Base-by-base conservation (phyloP, 129 eudicot genomes). In the Escallonia rubra region DNA sequence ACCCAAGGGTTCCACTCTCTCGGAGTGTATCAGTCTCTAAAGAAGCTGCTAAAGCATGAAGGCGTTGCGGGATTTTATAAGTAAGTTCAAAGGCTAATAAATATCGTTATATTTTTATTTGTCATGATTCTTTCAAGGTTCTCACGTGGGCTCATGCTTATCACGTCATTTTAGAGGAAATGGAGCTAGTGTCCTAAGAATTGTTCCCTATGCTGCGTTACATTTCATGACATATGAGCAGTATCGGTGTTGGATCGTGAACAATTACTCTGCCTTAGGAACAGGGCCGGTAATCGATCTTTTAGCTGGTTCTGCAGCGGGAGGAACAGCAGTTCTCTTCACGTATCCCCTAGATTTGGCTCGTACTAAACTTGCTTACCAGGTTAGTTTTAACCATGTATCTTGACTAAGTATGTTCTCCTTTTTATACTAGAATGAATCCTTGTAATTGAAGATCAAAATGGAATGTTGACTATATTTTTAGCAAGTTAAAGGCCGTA, bases 201-300 rank as follows among this genome's bases (percentile, higher is more conserved):
- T 92, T 64, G 87, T 92, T 55, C 98, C 96, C 5, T 92, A 92
- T 74, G 98, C 95, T 2, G 98, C 98, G 45, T 72, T 92, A 58
- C 98, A 89, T 82, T 92, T 79, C 85, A 92, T 92, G 98, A 72
- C 98, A n/a, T 92, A 92, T 44, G 98, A 92, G 89, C 91, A 76
- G 75, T 92, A 92, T 70, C 81, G 98, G 59, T 54, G 78, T 43
- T 89, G 85, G 87, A 78, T 92, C 41, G 71, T 84, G 73, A 83
- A 84, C 68, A 93, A 89, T 69, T 89, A 76, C 81, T 65, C 88
- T 16, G 86, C 73, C 5, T 49, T 93, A 59, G 98, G 98, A 49
- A 86, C 96, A 4, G 96, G 98, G 50, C 95, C 98, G 3, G 74
- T 93, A 70, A 90, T 93, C 38, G 98, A 93, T 79, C 96, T 93